Evolutionary conservation across 495 filamentous ascomycete genomes (phyloP), one percentile per base, ranked within the genome.

Genomic region (Penicillium chermesinum): DNA sequence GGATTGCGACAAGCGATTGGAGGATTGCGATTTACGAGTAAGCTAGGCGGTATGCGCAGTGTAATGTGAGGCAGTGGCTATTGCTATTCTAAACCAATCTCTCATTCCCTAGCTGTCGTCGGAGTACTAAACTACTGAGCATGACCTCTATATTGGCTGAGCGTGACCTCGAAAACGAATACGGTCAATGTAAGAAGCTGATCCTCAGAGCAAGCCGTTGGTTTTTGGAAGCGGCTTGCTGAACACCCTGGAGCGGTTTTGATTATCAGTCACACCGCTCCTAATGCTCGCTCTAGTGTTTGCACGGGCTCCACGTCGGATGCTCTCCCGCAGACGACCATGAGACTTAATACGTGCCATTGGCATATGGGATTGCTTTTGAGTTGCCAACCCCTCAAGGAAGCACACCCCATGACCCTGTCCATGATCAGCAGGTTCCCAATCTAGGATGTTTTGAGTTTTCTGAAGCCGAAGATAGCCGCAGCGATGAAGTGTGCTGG

Each of bases 331-430:
- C 50, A 15, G 53, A 61, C 9, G 61, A 57, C 1, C 44, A 58
- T n/a, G 57, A 42, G n/a, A n/a, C n/a, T n/a, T n/a, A n/a, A n/a
- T n/a, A n/a, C n/a, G n/a, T n/a, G n/a, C n/a, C n/a, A n/a, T 7
- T 64, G 61, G 61, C 1, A 61, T 64, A n/a, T 64, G 61, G 17
- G 50, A 54, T 12, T 64, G 54, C 48, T 35, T 63, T 0, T n/a
- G 61, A 32, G 0, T 2, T 56, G 4, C 54, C 61, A 7, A 41
- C 58, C 17, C 61, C 61, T 8, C 37, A 54, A 1, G 46, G 50
- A 15, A 17, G 40, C 0, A n/a, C n/a, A n/a, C n/a, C n/a, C n/a
- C n/a, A 30, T 30, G 61, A 64, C 30, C 61, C 61, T 12, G 49
- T 41, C 25, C 52, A 52, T 2, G 56, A 64, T 25, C 52, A 58